A percentile compares a stretch with the other conserved stretches of the same genome.
Evolutionary conservation across 2,329 filamentous ascomycete species (phyloP).

Genomic region (Venturia aucupariae): DNA sequence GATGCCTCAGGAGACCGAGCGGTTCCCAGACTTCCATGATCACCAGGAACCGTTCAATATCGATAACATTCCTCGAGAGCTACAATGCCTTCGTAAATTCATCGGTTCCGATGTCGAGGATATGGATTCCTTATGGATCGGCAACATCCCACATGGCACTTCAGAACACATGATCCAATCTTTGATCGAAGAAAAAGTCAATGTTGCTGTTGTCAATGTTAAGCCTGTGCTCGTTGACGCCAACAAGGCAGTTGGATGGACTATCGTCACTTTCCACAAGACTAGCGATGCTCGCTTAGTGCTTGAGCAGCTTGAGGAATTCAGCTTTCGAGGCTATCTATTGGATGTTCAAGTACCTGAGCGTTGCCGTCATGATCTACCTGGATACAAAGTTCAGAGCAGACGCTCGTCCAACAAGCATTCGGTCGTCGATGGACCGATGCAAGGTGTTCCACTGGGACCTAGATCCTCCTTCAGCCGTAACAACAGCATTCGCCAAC

Average conservation of each 20-base stretch:
- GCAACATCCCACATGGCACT: neutral
- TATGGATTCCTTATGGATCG: conserved; percentile 7
- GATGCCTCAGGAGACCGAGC: neutral
- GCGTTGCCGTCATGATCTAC: conserved; percentile 4
- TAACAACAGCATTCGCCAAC: neutral
- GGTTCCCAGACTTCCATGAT: conserved; percentile 1
- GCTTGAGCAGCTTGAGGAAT: neutral
- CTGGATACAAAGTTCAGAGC: neutral
- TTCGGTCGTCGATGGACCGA: neutral
- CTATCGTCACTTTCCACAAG: conserved; percentile 8
- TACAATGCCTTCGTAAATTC: conserved; percentile 1
- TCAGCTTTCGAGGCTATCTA: neutral
- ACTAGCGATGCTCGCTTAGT: conserved; percentile 8
- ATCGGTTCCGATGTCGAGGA: conserved; percentile 12
- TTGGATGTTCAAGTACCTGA: conserved; percentile 11
- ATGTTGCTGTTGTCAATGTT: neutral
- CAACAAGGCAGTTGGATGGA: neutral
- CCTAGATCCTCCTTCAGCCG: conserved; percentile 1
- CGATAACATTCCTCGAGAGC: neutral
- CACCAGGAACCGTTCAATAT: neutral
- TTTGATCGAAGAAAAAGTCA: conserved; percentile 38
- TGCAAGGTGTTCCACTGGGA: neutral
- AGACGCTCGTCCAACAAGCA: neutral
- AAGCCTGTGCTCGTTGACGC: neutral
- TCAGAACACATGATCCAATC: conserved; percentile 34